phyloP scores from a whole-genome alignment of 768 basidiomycete species.

The Mycena filopes region DNA sequence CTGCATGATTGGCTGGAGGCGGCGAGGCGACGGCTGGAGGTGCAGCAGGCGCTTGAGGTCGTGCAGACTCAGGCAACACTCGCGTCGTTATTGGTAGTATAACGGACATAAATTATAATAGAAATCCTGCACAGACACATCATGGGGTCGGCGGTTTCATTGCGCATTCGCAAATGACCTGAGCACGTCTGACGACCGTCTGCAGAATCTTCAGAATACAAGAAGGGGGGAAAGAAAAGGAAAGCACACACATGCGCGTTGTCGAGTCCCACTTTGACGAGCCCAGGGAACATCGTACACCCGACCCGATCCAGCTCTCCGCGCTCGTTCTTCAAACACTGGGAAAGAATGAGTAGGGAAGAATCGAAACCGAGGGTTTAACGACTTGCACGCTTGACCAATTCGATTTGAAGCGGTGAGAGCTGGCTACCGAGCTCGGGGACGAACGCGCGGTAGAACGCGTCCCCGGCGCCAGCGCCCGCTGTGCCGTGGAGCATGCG shows the following conservation, averaged over 20 bases:
- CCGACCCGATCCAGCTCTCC: constrained; percentile 83
- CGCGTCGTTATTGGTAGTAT: constrained; percentile 80
- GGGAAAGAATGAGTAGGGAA: too few relatives aligned
- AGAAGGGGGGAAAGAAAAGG: neutral
- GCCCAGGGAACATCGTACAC: constrained; percentile 87
- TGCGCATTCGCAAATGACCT: constrained; percentile 90
- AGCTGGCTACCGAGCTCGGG: constrained; percentile 82
- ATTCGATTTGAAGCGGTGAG: constrained; percentile 83
- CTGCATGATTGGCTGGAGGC: constrained; percentile 91
- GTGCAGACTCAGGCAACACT: constrained; percentile 88
- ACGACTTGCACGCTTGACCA: constrained; percentile 87
- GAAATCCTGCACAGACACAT: constrained; percentile 23
- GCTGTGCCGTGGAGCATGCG: constrained; percentile 88
- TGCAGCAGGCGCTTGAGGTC: constrained; percentile 91
- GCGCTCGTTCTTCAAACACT: constrained; percentile 78
- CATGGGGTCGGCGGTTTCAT: constrained; percentile 43
- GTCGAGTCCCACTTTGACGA: constrained; percentile 72
- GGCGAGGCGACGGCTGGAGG: constrained; percentile 87
- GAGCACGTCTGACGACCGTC: constrained; percentile 84
- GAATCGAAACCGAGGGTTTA: too few relatives aligned
- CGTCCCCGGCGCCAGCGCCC: constrained; percentile 69
- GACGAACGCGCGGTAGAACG: constrained; percentile 88
- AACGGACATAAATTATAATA: constrained; percentile 44
- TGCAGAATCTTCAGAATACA: constrained; percentile 30
- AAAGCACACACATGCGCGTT: constrained; percentile 16